Evolutionary conservation across 2,329 filamentous ascomycete genomes (phyloP), one percentile per base, ranked within the genome.

Genomic region (Cytospora piceicola): DNA sequence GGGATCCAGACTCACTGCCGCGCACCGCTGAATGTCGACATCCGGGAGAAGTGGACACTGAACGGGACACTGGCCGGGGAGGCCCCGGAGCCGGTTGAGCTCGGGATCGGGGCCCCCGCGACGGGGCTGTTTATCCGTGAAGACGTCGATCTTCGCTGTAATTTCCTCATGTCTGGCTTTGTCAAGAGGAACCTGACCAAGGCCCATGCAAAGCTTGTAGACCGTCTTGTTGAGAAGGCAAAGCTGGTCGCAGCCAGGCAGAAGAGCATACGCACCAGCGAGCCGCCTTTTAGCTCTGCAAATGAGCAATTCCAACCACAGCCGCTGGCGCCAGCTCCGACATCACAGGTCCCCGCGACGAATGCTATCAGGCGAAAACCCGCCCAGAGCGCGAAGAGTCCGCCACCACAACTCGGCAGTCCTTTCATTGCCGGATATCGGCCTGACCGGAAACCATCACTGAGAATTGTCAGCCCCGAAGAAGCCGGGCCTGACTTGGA

Each of bases 1-100:
- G 92, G 93, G 6, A 77, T 96, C 32, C 88, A 93, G 78, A 96
- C 92, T 17, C 93, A 96, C 75, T 88, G 89, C 72, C 94, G 93
- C 73, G 93, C 92, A 4, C 92, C 93, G 0, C 85, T 93, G 73
- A 92, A 92, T 14, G 83, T 96, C 61, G 88, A 95, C 68, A 90
- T 96, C 70, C 87, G 88, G 67, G 89, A 87, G 58, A 90, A 89
- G 77, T 96, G 92, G 92, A 88, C 83, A 11, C 81, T 97, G 4
- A 88, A 86, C 55, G 93, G 93, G 12, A 87, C 85, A 12, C 78
- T 91, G 52, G 88, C 89, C 0, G 90, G 89, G 22, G 92, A 96
- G 76, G 84, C 87, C 0, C 80, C 82, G 34, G 84, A 89, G 72
- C 82, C 86, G 0, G 77, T 85, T 14, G 91, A 94, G 77, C 77